A percentile compares a stretch with the other conserved stretches of the same genome.
These are phyloP conservation scores for Pseudocercospora pini-densiflorae DNA, from an alignment of 2,329 filamentous ascomycete genomes.

Conservation along the genomic window DNA sequence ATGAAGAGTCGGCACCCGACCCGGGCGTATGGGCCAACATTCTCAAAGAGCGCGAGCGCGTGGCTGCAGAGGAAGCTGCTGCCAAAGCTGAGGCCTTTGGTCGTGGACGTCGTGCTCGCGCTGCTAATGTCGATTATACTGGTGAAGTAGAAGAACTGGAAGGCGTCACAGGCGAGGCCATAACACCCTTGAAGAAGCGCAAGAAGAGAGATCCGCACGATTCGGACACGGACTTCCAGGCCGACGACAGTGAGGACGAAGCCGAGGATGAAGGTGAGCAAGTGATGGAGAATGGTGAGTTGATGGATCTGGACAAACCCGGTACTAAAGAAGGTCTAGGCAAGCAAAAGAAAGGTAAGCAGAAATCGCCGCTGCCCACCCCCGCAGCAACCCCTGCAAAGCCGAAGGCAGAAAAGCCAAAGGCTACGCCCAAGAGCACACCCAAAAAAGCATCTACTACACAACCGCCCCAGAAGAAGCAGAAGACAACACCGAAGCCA, in stretches of 20 bases:
- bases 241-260: slow-evolving; percentile 44
- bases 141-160: slow-evolving; percentile 35
- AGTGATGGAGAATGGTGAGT: slow-evolving; percentile 26
- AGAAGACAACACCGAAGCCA: slow-evolving; percentile 1
- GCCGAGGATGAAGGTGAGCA: slow-evolving; percentile 26
- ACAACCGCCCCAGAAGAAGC: slow-evolving; percentile 4
- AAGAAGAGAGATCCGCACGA: slow-evolving; percentile 45
- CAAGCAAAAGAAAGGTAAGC: slow-evolving; percentile 35
- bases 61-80: slow-evolving; percentile 73
- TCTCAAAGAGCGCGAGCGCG: slow-evolving; percentile 77
- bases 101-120: slow-evolving; percentile 76
- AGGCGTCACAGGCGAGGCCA: slow-evolving; percentile 28
- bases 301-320: slow-evolving; percentile 22
- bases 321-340: slow-evolving; percentile 38
- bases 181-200: slow-evolving; percentile 42
- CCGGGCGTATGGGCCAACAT: slow-evolving; percentile 88
- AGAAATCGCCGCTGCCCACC: slow-evolving; percentile 4
- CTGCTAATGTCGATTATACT: slow-evolving; percentile 57
- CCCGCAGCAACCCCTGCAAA: slow-evolving; percentile 9
- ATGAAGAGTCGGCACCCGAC: slow-evolving; percentile 60
- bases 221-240: slow-evolving; percentile 57
- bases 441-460: neutral
- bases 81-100: slow-evolving; percentile 76
- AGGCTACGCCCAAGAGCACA: slow-evolving; percentile 2
- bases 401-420: neutral